Conservation (phyloP, 208 protist genomes). For the Trypanosoma congolense region DNA sequence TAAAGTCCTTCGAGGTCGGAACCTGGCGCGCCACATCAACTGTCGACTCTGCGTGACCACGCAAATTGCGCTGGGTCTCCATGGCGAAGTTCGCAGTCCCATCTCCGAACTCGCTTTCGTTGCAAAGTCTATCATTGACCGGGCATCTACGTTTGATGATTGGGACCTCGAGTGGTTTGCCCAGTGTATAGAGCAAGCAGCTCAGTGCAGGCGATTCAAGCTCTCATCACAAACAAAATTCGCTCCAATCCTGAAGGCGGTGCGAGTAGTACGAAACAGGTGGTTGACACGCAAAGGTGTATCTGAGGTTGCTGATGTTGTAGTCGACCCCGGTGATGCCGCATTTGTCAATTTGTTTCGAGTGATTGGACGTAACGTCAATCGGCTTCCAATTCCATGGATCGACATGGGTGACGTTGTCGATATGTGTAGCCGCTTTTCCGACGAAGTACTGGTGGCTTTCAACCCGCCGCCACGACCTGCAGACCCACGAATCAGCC, state of each 20-base stretch:
- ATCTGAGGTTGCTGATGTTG: slow-evolving; percentile 43
- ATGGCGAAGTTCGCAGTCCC: slow-evolving; percentile 64
- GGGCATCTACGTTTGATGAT: slow-evolving; percentile 58
- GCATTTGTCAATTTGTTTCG: slow-evolving; percentile 73
- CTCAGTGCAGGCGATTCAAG: slow-evolving; percentile 67
- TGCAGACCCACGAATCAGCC: slow-evolving; percentile 80
- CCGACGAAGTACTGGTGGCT: slow-evolving; percentile 41
- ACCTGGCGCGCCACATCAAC: slow-evolving; percentile 81
- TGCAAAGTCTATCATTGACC: slow-evolving; percentile 61
- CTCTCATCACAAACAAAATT: slow-evolving; percentile 70
- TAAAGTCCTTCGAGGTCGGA: slow-evolving; percentile 77
- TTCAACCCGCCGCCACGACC: slow-evolving; percentile 84
- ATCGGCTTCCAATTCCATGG: slow-evolving; percentile 87
- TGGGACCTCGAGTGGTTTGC: slow-evolving; percentile 78
- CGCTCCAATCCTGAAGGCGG: slow-evolving; percentile 77
- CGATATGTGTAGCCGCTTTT: slow-evolving; percentile 86
- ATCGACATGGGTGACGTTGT: slow-evolving; percentile 90
- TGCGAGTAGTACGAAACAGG: slow-evolving; percentile 71
- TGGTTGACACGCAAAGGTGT: slow-evolving; percentile 72
- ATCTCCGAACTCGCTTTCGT: slow-evolving; percentile 76
- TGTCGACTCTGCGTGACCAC: slow-evolving; percentile 78
- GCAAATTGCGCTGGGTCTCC: slow-evolving; percentile 81
- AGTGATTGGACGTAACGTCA: slow-evolving; percentile 69
- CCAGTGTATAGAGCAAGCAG: slow-evolving; percentile 43
- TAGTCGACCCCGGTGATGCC: slow-evolving; percentile 48